Base-by-base conservation (phyloP, 257 asterid genomes). In the Plantago major region DNA sequence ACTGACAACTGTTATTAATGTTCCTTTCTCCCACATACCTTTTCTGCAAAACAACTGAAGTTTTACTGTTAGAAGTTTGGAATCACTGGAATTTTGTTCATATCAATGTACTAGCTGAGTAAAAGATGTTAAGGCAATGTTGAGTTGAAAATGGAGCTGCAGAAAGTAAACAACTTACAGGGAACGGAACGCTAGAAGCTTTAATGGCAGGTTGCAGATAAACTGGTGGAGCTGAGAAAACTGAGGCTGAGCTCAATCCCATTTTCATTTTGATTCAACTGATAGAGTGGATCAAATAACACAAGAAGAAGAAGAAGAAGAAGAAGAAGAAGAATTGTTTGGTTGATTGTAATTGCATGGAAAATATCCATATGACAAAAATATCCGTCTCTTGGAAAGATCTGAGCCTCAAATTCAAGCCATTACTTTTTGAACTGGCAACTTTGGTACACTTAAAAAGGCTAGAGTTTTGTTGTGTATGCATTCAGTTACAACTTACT, bases 41-140 rank as follows among this genome's bases (percentile, higher is more conserved):
- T 73, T 67, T 77, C 95, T 86, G 92, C 76, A 83, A 72, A 64
- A 74, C 64, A 74, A 75, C 92, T 82, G 95, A 80, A 84, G 73
- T 79, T 63, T 64, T 51, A 69, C 42, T 50, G 78, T 83, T 78
- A 74, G 81, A 67, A 68, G 52, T 46, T 53, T 71, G 19, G 57
- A 64, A 16, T 48, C 50, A 2, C 37, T 30, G 3, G 37, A 30
- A 3, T 30, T 5, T 5, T 30, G 37, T 30, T 30, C 66, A n/a
- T n/a, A n/a, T n/a, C n/a, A n/a, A n/a, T n/a, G n/a, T n/a, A n/a
- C 38, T 30, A 61, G 9, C 42, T 10, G 16, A 5, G 17, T 44
- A n/a, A 17, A 42, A 50, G 55, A 54, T 4, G 18, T 53, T 37
- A 40, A 16, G 7, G 53, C 6, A 46, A 47, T 38, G 55, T 44